Percentiles rank a stretch among this genome's conserved stretches.
Conservation (phyloP, 495 filamentous ascomycete genomes). For the Achaetomiella virescens region DNA sequence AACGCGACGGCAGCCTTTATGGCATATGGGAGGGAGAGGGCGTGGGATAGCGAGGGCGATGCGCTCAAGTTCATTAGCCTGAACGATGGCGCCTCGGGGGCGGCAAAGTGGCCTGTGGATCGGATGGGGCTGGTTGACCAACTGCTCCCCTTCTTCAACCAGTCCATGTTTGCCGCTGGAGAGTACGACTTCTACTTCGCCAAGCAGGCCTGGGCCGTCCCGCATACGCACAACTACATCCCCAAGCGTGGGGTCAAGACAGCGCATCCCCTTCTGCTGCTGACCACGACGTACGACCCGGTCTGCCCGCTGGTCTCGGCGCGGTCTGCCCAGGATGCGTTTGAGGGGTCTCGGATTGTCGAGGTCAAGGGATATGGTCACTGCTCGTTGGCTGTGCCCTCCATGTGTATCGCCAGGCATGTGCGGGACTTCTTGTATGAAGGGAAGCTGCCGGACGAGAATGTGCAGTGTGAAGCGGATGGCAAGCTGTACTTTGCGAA, state of each 20-base stretch:
- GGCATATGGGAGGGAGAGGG: constrained; percentile 21
- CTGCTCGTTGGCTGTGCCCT: constrained; percentile 37
- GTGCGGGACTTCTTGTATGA: constrained; percentile 35
- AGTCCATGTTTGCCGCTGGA: constrained; percentile 19
- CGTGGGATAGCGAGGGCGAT: constrained; percentile 15
- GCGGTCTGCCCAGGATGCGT: constrained; percentile 32
- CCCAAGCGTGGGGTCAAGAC: constrained; percentile 31
- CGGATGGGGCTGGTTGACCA: constrained; percentile 20
- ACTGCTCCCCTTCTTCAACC: constrained; percentile 27
- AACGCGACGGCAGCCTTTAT: constrained; percentile 38
- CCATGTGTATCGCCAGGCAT: constrained; percentile 32
- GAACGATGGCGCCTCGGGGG: constrained; percentile 32
- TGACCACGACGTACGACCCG: constrained; percentile 41
- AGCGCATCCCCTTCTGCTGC: constrained; percentile 35
- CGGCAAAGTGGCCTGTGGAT: constrained; percentile 23
- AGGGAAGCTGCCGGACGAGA: constrained; percentile 31
- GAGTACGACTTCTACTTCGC: constrained; percentile 27
- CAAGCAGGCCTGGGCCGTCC: constrained; percentile 35
- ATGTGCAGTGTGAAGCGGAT: constrained; percentile 32
- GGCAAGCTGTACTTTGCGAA: constrained; percentile 29
- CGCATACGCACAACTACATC: constrained; percentile 34
- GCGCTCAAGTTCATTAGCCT: constrained; percentile 19
- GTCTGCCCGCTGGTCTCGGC: constrained; percentile 40
- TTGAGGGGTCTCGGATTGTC: constrained; percentile 34
- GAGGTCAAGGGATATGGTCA: constrained; percentile 43